Conservation (phyloP, 163 green algal genomes). For the Dunaliella salina region DNA sequence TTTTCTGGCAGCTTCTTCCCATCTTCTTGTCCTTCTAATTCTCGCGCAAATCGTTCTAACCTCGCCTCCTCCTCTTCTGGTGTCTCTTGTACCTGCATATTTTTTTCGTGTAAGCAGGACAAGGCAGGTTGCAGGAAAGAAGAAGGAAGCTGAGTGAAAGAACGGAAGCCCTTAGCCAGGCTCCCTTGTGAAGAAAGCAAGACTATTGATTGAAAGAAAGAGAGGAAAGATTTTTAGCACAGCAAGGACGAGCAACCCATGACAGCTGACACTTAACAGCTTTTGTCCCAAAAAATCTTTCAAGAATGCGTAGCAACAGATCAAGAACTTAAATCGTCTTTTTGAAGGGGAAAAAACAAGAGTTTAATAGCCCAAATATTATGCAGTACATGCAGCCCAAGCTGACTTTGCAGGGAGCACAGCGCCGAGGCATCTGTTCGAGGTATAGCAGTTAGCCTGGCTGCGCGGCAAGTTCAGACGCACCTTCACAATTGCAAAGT, state of each 20-base stretch:
- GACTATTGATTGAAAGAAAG: no score
- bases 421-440: no score
- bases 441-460: neutral
- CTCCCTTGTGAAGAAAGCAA: no score
- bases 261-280: no score
- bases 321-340: neutral
- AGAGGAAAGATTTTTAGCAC: no score
- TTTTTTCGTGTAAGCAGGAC: neutral
- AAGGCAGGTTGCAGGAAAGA: neutral
- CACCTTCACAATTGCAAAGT: constrained; percentile 64
- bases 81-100: constrained; percentile 50
- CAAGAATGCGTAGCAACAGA: no score
- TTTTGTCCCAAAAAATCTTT: no score
- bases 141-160: neutral
- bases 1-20: neutral
- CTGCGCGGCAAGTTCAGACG: constrained; percentile 4
- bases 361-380: no score
- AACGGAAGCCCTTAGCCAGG: no score
- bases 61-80: constrained; percentile 67
- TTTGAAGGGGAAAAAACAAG: no score
- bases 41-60: constrained; percentile 63
- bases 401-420: no score
- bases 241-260: no score
- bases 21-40: constrained; percentile 56
- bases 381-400: neutral